Conservation (phyloP, 148 eudicot genomes). For the Rhododendron mucronatum region DNA sequence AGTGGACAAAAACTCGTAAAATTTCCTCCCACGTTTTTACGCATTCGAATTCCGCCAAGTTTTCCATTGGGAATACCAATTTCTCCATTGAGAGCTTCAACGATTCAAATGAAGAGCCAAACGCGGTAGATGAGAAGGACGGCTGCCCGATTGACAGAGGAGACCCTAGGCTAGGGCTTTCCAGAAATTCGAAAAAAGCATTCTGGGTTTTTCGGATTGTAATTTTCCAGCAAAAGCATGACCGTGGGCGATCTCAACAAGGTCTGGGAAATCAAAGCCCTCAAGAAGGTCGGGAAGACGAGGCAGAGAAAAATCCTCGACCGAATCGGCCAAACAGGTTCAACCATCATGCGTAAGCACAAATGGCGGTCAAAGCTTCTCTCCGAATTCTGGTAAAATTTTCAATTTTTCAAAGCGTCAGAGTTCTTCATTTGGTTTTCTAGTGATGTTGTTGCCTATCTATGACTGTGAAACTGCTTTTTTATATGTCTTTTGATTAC, state of each 20-base stretch:
- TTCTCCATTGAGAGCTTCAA: not conserved
- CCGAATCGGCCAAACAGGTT: slow-evolving; percentile 72
- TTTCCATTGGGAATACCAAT: not conserved
- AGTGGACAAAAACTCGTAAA: no score
- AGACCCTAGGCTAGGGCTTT: not conserved
- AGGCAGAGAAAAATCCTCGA: slow-evolving; percentile 67
- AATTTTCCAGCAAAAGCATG: slow-evolving; percentile 25
- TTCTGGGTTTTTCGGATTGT: not conserved
- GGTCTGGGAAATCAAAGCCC: slow-evolving; percentile 85
- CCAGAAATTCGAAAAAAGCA: not conserved
- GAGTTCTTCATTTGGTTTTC: not conserved
- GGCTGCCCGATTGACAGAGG: not conserved
- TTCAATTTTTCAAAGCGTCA: not conserved
- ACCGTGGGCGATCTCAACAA: slow-evolving; percentile 64
- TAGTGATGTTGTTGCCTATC: not conserved
- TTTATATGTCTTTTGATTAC: not conserved
- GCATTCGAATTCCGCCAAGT: slow-evolving; percentile 6
- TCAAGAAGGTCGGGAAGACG: slow-evolving; percentile 63
- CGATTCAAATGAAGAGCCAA: not conserved
- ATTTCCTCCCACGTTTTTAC: not conserved
- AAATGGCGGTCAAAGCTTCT: slow-evolving; percentile 88
- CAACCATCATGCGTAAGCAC: slow-evolving; percentile 85
- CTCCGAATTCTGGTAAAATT: slow-evolving; percentile 35
- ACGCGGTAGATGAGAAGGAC: no score
- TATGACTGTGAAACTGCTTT: not conserved